A percentile compares a stretch with the other conserved stretches of the same genome.
Conservation (phyloP, 257 asterid species). For the Fraxinus excelsior region DNA sequence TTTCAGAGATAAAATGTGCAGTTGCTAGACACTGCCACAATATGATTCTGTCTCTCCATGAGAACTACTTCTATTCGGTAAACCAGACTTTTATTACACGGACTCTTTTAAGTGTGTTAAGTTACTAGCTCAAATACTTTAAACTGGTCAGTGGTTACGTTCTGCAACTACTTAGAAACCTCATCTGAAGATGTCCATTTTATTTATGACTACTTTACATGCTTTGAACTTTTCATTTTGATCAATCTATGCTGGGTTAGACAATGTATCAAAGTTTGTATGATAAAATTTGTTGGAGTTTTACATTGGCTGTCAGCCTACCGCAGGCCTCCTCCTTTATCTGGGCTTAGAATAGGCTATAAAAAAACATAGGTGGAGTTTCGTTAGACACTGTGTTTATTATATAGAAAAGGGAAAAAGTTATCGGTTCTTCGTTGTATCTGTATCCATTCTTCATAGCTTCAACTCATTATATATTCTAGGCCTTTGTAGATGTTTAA, state of each 20-base stretch:
- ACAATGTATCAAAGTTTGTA: background rate
- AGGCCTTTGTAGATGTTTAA: background rate
- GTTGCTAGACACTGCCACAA: conserved; percentile 1
- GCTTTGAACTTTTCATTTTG: background rate
- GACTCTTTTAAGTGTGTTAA: background rate
- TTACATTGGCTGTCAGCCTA: background rate
- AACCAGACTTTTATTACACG: background rate
- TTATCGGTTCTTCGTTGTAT: background rate
- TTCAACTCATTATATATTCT: no score
- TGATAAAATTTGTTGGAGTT: background rate
- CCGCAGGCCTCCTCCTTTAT: background rate
- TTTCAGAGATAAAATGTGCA: conserved; percentile 12
- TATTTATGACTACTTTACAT: background rate
- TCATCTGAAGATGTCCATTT: background rate
- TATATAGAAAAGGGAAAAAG: background rate
- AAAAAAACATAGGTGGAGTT: background rate
- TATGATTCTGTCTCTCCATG: background rate
- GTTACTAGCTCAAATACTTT: background rate
- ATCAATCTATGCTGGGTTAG: background rate
- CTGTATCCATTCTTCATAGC: background rate
- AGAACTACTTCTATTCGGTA: background rate
- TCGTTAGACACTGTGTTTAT: background rate
- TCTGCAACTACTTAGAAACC: background rate
- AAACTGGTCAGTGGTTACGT: background rate
- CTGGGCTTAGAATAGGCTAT: background rate